Percentiles rank a stretch among this genome's conserved stretches.
Conservation (phyloP, 1,139 yeast genomes). For the Diutina catenulata region DNA sequence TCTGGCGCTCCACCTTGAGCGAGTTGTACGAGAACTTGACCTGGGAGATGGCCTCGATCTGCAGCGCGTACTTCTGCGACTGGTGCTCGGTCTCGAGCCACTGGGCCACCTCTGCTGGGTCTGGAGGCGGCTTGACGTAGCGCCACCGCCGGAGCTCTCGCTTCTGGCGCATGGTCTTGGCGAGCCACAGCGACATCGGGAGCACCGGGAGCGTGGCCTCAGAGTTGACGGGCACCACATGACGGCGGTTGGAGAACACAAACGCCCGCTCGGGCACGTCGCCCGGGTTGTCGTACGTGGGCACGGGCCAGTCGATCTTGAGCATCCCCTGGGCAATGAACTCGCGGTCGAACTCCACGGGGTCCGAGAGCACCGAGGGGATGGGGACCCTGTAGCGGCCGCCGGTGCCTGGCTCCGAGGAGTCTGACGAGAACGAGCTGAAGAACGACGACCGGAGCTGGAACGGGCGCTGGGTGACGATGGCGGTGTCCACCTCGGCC, state of each 20-base stretch:
- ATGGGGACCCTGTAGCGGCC: too few relatives aligned
- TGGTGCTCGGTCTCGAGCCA: not conserved
- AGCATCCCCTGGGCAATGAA: conserved; percentile 26
- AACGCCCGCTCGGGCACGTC: conserved; percentile 48
- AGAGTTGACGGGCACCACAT: conserved; percentile 21
- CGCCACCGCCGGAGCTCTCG: conserved; percentile 1
- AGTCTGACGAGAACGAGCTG: too few relatives aligned
- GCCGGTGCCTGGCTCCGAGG: too few relatives aligned
- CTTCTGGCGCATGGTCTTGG: not conserved
- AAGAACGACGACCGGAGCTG: too few relatives aligned
- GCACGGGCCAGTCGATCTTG: conserved; percentile 45
- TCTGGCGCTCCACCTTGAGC: conserved; percentile 23
- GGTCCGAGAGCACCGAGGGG: too few relatives aligned
- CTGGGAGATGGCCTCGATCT: conserved; percentile 7
- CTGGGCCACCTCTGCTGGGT: not conserved
- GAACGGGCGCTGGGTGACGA: too few relatives aligned
- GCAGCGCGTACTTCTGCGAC: not conserved
- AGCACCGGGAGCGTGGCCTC: not conserved
- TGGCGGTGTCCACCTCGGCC: too few relatives aligned
- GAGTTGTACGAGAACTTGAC: conserved; percentile 23
- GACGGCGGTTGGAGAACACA: conserved; percentile 56
- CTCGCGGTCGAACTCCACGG: not conserved
- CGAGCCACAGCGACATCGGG: not conserved
- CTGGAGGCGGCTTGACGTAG: not conserved
- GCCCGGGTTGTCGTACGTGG: conserved; percentile 41